Evolutionary conservation across 2,329 filamentous ascomycete genomes (phyloP).

Genomic region (Diaporthe ampelina): DNA sequence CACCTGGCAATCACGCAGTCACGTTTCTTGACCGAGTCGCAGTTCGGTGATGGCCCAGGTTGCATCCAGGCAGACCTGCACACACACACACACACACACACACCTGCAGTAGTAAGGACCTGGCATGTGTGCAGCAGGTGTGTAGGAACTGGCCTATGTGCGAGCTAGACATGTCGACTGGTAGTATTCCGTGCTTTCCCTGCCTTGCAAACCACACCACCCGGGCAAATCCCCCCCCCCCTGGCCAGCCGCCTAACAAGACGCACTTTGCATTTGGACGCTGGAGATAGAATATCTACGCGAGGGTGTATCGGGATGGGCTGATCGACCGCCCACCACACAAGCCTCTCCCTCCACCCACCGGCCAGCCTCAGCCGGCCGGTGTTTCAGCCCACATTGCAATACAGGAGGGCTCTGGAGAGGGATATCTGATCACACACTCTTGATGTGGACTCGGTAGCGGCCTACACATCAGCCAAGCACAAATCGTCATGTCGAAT

Average conservation of each 20-base stretch:
- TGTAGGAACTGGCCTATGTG: no score
- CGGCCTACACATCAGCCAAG: neutral
- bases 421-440: neutral
- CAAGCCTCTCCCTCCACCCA: neutral
- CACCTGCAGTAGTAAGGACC: neutral
- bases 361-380: conserved; percentile 28
- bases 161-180: conserved; percentile 5
- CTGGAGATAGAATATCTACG: conserved; percentile 1
- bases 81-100: neutral
- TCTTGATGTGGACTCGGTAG: neutral
- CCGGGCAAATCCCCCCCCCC: no score
- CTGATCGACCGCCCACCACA: neutral
- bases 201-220: neutral
- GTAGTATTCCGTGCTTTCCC: conserved; percentile 17
- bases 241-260: neutral
- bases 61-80: neutral
- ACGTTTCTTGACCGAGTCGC: conserved; percentile 16
- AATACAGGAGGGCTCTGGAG: neutral
- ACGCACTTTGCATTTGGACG: neutral
- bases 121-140: neutral
- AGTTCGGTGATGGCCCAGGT: neutral
- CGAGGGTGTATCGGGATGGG: conserved; percentile 29
- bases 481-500: conserved; percentile 22
- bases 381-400: conserved; percentile 29
- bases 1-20: neutral